These are phyloP conservation scores for Aspergillus ustus DNA, from an alignment of 2,329 filamentous ascomycete species.

Conservation along the genomic window DNA sequence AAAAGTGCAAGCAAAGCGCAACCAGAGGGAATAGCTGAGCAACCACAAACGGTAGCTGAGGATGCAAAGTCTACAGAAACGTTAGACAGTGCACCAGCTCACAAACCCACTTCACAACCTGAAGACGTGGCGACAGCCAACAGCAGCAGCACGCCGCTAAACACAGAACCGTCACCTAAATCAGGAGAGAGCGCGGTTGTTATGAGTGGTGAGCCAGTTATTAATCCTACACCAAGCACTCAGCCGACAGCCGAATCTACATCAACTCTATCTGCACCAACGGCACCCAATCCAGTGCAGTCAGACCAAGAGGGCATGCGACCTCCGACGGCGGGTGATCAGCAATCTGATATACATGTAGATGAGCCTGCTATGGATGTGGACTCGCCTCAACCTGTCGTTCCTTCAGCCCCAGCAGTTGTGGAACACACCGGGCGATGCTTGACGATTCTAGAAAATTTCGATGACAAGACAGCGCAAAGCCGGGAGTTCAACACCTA, in stretches of 20 bases:
- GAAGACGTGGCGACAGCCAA: constrained; percentile 8
- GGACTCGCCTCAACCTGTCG: constrained; percentile 30
- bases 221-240: constrained; percentile 13
- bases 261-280: constrained; percentile 2
- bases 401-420: constrained; percentile 38
- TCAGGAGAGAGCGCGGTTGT: constrained; percentile 3
- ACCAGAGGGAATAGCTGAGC: neutral
- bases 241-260: constrained; percentile 8
- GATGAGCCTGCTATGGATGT: constrained; percentile 21
- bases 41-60: constrained; percentile 3
- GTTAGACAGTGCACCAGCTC: constrained; percentile 1
- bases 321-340: constrained; percentile 11
- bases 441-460: constrained; percentile 63
- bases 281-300: constrained; percentile 7
- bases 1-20: neutral
- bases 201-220: constrained; percentile 9
- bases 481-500: constrained; percentile 60
- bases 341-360: constrained; percentile 25
- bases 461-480: constrained; percentile 60
- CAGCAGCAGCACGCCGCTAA: constrained; percentile 15
- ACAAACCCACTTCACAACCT: constrained; percentile 1
- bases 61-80: constrained; percentile 11
- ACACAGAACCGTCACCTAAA: constrained; percentile 3
- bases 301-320: neutral
- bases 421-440: constrained; percentile 60